Evolutionary conservation across 805 yeast species (phyloP), one percentile per base, ranked within the genome.

Genomic region (Wickerhamomyces rabaulensis): DNA sequence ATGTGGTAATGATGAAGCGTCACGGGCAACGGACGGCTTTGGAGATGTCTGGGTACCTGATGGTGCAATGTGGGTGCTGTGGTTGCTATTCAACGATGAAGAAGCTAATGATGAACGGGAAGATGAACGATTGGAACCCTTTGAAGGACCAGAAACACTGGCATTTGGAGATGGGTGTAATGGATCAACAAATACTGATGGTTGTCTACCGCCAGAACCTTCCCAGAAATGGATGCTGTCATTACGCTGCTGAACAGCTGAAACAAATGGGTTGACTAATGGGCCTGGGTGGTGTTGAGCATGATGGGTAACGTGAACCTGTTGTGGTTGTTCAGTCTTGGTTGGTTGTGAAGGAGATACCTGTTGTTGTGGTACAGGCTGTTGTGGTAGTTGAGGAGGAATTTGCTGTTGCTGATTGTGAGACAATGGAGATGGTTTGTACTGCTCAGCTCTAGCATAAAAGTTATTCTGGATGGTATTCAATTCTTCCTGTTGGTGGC

Each of bases 171-270:
- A 37, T 16, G 58, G 45, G 29, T 52, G 45, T 27, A 60, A 40
- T 6, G 64, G 64, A 36, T 60, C 64, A 40, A 60, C 47, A 42
- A 58, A 52, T 3, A 55, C 50, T 2, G 63, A 58, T 1, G 60
- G 59, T 23, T 59, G 62, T 52, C 64, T 52, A 22, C 39, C 44
- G 3, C 46, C 45, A 4, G 60, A 45, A 19, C 43, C 45, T 39
- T 54, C 57, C 64, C 64, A 60, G 40, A 58, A 60, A 36, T 54
- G 57, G 21, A 60, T 53, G 12, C 58, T 50, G 7, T 55, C 56
- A 39, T 45, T 46, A 40, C 54, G 48, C 35, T 47, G 48, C 12
- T 49, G 39, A 27, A 29, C 41, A 20, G 43, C 40, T 10, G 49
- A 38, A 19, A 48, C 22, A 29, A 46, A 49, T 25, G 57, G 54